Evolutionary conservation across 768 basidiomycete genomes (phyloP), one percentile per base, ranked within the genome.

Genomic region (Hericium erinaceus): DNA sequence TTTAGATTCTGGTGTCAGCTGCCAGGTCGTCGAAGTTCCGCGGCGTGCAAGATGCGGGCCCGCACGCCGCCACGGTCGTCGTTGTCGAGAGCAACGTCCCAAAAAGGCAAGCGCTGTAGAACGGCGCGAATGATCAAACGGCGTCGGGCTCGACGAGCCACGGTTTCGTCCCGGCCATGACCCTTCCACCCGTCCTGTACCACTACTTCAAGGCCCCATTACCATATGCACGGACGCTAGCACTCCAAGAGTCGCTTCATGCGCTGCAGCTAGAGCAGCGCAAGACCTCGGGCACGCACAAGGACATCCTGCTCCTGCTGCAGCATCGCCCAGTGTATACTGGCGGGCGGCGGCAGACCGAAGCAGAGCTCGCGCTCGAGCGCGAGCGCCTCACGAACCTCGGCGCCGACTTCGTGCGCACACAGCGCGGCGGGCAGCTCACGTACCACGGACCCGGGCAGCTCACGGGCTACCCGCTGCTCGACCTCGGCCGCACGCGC

Each of bases 391-490:
- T 98, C n/a, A 80, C 78, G 3, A 67, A 75, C 33, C 75, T 92
- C 22, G 95, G 95, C 24, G 95, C 95, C 0, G 92, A 97, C 67
- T 95, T 95, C 65, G 80, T 89, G 40, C 73, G 81, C 22, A 84
- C 93, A 2, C 78, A 82, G 55, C 78, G 97, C 55, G 97, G 97
- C 13, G 97, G 97, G 2, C 87, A 98, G 72, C 79, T 93, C 57
- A 99, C 97, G 1, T 99, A 92, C 70, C 97, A 99, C 69, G 97
- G 97, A 0, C 95, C 97, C 1, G 97, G 97, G 6, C 97, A 99
- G 72, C 77, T 99, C 65, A 89, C 98, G 15, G 97, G 94, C 28
- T 99, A 99, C 68, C 92, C 94, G 2, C 77, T 98, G 54, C 76
- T 98, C 53, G 95, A 98, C 73, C 80, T 98, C 18, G 82, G 82